These are phyloP conservation scores for Cytospora paraplurivora DNA, from an alignment of 2,329 filamentous ascomycete species.

Conservation along the genomic window DNA sequence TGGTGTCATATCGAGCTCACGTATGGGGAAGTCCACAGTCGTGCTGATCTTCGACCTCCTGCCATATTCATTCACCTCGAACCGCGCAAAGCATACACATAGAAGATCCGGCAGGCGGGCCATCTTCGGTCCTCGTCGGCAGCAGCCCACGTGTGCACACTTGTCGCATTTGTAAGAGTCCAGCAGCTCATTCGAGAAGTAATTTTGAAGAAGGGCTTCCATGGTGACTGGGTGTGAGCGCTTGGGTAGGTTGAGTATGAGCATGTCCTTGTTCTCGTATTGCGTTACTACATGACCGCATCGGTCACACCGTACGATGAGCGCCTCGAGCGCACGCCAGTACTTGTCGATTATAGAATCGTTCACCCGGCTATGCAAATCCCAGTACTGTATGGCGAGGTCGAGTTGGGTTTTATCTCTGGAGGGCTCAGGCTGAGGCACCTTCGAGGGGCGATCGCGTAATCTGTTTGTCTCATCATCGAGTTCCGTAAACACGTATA, in stretches of 20 bases:
- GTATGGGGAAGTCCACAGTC: conserved; percentile 75
- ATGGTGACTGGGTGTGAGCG: conserved; percentile 40
- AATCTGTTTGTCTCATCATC: conserved; percentile 79
- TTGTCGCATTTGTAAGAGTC: conserved; percentile 73
- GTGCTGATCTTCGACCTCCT: conserved; percentile 64
- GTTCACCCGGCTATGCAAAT: conserved; percentile 67
- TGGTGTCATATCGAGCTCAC: conserved; percentile 60
- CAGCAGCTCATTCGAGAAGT: conserved; percentile 68
- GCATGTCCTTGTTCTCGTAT: conserved; percentile 56
- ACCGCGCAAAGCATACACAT: conserved; percentile 73
- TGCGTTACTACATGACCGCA: conserved; percentile 54
- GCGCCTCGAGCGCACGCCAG: conserved; percentile 76
- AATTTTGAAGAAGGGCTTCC: conserved; percentile 68
- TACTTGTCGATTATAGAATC: conserved; percentile 76
- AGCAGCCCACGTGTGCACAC: conserved; percentile 69
- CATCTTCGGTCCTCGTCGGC: conserved; percentile 71
- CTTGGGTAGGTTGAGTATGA: conserved; percentile 46
- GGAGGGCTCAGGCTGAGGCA: conserved; percentile 30
- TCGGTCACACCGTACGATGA: conserved; percentile 67
- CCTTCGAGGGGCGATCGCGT: conserved; percentile 43
- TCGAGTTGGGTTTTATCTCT: conserved; percentile 41
- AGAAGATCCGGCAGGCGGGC: conserved; percentile 79
- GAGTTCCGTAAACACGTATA: conserved; percentile 77
- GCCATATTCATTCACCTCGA: conserved; percentile 38
- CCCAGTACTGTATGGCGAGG: conserved; percentile 76